A percentile compares a stretch with the other conserved stretches of the same genome.
phyloP scores from a whole-genome alignment of 441 rosid genomes.

The Jatropha multifida region DNA sequence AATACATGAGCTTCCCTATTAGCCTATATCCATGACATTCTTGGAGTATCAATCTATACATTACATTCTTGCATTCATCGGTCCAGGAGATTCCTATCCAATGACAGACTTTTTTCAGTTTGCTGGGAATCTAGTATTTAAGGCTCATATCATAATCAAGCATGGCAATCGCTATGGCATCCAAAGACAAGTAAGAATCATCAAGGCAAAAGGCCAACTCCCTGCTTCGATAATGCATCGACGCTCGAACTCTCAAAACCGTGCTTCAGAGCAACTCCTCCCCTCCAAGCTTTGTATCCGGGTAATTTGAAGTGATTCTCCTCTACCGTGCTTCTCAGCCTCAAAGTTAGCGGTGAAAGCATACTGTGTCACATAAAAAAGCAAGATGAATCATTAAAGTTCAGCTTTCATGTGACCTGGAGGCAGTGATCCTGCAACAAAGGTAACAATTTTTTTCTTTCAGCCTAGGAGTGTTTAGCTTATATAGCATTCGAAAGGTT shows the following conservation, averaged over 20 bases:
- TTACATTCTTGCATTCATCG: constrained; percentile 29
- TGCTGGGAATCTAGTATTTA: neutral
- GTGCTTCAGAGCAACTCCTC: neutral
- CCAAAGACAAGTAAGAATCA: neutral
- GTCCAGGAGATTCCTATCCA: neutral
- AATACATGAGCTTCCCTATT: constrained; percentile 21
- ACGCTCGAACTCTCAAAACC: constrained; percentile 11
- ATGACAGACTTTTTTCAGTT: neutral
- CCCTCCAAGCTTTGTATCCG: constrained; percentile 11
- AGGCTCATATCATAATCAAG: constrained; percentile 4
- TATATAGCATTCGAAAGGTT: neutral
- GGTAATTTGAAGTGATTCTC: constrained; percentile 10
- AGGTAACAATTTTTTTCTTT: constrained; percentile 12
- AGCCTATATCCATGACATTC: constrained; percentile 21
- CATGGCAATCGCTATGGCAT: constrained; percentile 12
- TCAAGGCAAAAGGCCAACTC: constrained; percentile 5
- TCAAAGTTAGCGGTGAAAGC: constrained; percentile 7
- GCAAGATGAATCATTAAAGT: constrained; percentile 33
- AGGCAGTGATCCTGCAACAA: constrained; percentile 49
- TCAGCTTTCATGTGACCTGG: constrained; percentile 67
- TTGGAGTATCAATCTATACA: constrained; percentile 44
- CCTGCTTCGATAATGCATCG: constrained; percentile 11
- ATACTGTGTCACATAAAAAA: neutral
- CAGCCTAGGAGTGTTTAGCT: constrained; percentile 13
- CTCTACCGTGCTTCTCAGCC: neutral